Conservation (phyloP, 2,329 filamentous ascomycete genomes). For the Pestalotiopsis sp. region DNA sequence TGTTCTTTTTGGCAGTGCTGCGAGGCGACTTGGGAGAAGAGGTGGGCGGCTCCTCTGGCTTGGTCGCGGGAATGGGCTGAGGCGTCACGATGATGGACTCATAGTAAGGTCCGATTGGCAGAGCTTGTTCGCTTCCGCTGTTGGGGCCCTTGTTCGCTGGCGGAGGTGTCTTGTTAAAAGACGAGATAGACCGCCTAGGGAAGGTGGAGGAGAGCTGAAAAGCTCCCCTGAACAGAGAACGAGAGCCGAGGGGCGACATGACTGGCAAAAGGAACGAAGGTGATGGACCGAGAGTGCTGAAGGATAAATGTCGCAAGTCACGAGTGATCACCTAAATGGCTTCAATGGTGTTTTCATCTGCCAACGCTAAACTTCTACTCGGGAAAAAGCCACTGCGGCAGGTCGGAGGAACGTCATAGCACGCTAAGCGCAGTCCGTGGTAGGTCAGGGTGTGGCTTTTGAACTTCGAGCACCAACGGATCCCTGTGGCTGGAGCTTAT, state of each 20-base stretch:
- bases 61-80: constrained; percentile 38
- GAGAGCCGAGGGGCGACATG: constrained; percentile 10
- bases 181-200: constrained; percentile 22
- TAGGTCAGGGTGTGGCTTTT: neutral
- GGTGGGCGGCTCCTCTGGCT: constrained; percentile 45
- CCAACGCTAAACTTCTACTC: neutral
- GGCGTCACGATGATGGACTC: constrained; percentile 53
- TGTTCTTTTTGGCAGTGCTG: constrained; percentile 22
- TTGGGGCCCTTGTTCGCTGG: constrained; percentile 19
- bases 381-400: neutral
- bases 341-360: neutral
- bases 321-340: neutral
- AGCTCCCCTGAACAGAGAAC: constrained; percentile 4
- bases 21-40: constrained; percentile 34
- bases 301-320: neutral
- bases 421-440: neutral
- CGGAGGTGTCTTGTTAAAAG: constrained; percentile 25
- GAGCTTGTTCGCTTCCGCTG: constrained; percentile 37
- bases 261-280: neutral
- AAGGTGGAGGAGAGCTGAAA: constrained; percentile 11
- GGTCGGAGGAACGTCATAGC: neutral
- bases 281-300: neutral
- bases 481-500: neutral
- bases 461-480: neutral
- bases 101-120: constrained; percentile 60